Percentiles rank a stretch among this genome's conserved stretches.
phyloP scores from a whole-genome alignment of 148 eudicot species.

The Cornus kousa region DNA sequence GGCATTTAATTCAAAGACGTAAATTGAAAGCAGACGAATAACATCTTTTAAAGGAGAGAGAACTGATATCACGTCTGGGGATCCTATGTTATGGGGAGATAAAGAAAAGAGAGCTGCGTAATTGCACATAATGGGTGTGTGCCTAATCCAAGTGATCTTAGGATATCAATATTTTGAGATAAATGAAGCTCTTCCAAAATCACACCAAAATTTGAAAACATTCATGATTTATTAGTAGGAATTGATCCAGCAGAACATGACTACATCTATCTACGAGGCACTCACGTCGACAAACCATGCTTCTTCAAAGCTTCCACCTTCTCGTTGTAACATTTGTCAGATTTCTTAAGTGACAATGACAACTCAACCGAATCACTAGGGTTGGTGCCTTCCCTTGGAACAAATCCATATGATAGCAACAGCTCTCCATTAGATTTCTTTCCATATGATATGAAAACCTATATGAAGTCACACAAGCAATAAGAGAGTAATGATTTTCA shows the following conservation, averaged over 20 bases:
- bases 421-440: constrained; percentile 96
- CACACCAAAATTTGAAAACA: neutral
- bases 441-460: constrained; percentile 98
- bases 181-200: neutral
- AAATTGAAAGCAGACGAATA: neutral
- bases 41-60: neutral
- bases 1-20: neutral
- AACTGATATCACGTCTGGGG: too few relatives aligned
- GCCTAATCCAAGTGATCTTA: neutral
- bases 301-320: constrained; percentile 75
- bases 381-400: constrained; percentile 93
- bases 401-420: constrained; percentile 94
- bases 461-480: constrained; percentile 14
- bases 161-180: neutral
- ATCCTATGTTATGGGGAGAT: neutral
- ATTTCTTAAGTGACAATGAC: constrained; percentile 57
- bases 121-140: neutral
- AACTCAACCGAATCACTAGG: constrained; percentile 87
- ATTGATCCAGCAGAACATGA: neutral
- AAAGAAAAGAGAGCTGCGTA: neutral
- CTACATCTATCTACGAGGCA: neutral
- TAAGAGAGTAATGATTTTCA: neutral
- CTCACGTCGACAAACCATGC: constrained; percentile 86
- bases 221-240: neutral
- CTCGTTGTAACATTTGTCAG: constrained; percentile 78